Evolutionary conservation across 1,139 yeast species (phyloP).

Genomic region (Pneumocystis jirovecii): DNA sequence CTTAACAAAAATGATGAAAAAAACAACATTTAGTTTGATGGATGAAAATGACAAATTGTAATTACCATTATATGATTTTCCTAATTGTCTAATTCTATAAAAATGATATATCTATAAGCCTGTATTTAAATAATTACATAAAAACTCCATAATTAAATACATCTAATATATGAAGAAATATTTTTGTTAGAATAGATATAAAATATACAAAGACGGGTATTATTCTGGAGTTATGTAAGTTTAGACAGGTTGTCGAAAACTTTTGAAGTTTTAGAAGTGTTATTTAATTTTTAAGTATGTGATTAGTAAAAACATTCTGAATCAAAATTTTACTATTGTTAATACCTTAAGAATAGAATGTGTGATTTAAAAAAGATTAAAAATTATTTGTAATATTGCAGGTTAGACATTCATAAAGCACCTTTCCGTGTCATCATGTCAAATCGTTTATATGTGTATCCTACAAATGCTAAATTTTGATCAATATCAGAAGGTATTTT

Average conservation of each 20-base stretch:
- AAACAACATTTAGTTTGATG: background rate
- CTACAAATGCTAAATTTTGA: slow-evolving; percentile 12
- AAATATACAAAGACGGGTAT: background rate
- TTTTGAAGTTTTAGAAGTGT: background rate
- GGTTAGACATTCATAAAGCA: background rate
- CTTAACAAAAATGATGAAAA: background rate
- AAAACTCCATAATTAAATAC: background rate
- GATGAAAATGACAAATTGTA: too few species aligned
- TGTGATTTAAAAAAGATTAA: background rate
- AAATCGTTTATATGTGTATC: slow-evolving; percentile 13
- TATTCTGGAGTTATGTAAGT: background rate
- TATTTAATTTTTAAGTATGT: background rate
- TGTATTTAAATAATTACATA: background rate
- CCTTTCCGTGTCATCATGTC: slow-evolving; percentile 8
- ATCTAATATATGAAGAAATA: background rate
- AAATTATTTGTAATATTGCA: background rate
- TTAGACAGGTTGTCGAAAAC: background rate
- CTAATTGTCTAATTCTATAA: too few species aligned
- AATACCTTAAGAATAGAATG: background rate
- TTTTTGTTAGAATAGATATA: background rate
- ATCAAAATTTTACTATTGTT: background rate
- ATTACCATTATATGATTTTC: too few species aligned
- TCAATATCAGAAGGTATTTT: slow-evolving; percentile 1
- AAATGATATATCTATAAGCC: background rate
- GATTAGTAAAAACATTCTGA: background rate